phyloP scores from a whole-genome alignment of 192 early-diverging fungal genomes.

The Gorgonomyces haynaldii region DNA sequence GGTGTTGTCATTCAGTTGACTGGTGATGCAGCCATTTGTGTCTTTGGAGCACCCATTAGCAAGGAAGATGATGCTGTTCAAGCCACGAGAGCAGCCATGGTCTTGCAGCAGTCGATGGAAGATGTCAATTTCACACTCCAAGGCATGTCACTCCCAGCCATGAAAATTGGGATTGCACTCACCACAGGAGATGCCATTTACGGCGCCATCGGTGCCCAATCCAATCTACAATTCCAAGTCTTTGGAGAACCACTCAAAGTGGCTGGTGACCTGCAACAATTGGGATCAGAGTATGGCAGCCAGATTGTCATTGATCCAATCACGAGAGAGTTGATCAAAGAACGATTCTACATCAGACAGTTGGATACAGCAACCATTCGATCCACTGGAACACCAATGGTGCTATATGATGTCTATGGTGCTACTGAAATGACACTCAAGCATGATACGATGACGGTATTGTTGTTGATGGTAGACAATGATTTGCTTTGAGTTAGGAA shows the following conservation, averaged over 20 bases:
- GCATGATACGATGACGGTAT: constrained; percentile 23
- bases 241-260: constrained; percentile 8
- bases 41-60: constrained; percentile 22
- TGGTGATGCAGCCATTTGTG: constrained; percentile 10
- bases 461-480: constrained; percentile 11
- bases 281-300: constrained; percentile 21
- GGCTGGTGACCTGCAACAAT: constrained; percentile 11
- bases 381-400: constrained; percentile 9
- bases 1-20: constrained; percentile 15
- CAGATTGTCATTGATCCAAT: constrained; percentile 21
- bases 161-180: constrained; percentile 25
- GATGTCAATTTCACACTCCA: constrained; percentile 14
- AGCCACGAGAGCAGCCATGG: constrained; percentile 12
- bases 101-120: constrained; percentile 12
- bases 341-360: constrained; percentile 32
- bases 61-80: constrained; percentile 6
- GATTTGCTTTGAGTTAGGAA: constrained; percentile 43
- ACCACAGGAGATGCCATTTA: constrained; percentile 18
- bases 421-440: constrained; percentile 7
- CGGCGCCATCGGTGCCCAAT: constrained; percentile 15
- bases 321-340: constrained; percentile 25
- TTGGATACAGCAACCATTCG: constrained; percentile 19
- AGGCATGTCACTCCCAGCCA: constrained; percentile 8
- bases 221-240: neutral
- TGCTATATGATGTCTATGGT: constrained; percentile 31